These are phyloP conservation scores for Mortierella claussenii DNA, from an alignment of 192 early-diverging fungal species.

Conservation along the genomic window DNA sequence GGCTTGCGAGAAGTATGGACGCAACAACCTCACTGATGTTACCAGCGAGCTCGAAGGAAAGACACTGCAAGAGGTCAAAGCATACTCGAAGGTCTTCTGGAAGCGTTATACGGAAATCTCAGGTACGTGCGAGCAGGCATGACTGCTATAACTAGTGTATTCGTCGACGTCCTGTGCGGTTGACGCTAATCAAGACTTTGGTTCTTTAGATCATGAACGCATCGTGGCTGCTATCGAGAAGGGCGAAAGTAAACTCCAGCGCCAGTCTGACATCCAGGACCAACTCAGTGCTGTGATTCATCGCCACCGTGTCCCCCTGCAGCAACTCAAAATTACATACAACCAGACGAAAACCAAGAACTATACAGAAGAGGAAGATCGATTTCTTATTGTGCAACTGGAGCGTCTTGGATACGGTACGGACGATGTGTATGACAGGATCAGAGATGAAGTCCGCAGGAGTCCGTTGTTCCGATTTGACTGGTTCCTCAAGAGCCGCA, in stretches of 20 bases:
- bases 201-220: conserved; percentile 79
- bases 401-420: conserved; percentile 89
- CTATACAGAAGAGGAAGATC: conserved; percentile 97
- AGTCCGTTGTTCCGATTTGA: conserved; percentile 93
- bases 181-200: not conserved
- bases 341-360: conserved; percentile 89
- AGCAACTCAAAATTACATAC: conserved; percentile 91
- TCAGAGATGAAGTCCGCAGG: conserved; percentile 85
- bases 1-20: conserved; percentile 86
- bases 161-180: not conserved
- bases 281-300: conserved; percentile 81
- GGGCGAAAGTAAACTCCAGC: conserved; percentile 84
- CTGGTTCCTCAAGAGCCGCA: conserved; percentile 98
- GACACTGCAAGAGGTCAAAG: conserved; percentile 83
- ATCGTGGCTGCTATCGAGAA: conserved; percentile 87
- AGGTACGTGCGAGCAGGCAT: no score
- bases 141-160: not conserved
- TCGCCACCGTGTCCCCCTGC: conserved; percentile 81
- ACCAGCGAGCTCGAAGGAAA: conserved; percentile 93
- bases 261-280: conserved; percentile 86
- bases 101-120: conserved; percentile 86
- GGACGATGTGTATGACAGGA: conserved; percentile 94
- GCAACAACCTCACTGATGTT: conserved; percentile 78
- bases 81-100: conserved; percentile 92
- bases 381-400: conserved; percentile 91